Conservation (phyloP, 108 stramenopile species). For the Cyclotella distinguenda region DNA sequence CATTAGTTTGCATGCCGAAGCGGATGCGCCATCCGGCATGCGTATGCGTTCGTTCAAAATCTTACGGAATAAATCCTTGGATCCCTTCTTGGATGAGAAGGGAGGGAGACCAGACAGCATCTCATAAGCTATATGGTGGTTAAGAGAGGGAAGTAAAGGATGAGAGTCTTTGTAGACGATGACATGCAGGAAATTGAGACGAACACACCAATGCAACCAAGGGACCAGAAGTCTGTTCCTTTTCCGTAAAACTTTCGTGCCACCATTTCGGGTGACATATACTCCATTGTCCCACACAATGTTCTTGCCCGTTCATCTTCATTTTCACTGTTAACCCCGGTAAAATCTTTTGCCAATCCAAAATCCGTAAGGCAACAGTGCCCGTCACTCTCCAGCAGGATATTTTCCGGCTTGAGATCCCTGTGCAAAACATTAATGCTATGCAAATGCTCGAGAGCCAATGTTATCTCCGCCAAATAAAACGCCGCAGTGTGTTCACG, state of each 20-base stretch:
- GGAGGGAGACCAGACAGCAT: slow-evolving; percentile 96
- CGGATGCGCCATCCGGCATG: slow-evolving; percentile 83
- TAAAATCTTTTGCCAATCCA: slow-evolving; percentile 93
- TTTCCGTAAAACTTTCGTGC: slow-evolving; percentile 93
- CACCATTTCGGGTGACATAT: slow-evolving; percentile 96
- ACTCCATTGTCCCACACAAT: slow-evolving; percentile 87
- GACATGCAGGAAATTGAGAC: too few relatives aligned
- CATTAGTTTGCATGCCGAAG: slow-evolving; percentile 81
- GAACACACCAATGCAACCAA: slow-evolving; percentile 92
- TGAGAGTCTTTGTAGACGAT: too few relatives aligned
- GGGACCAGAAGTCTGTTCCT: slow-evolving; percentile 96
- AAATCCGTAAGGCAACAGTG: slow-evolving; percentile 96
- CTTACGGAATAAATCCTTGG: slow-evolving; percentile 93
- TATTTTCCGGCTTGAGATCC: slow-evolving; percentile 95
- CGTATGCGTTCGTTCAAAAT: slow-evolving; percentile 94
- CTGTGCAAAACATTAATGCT: slow-evolving; percentile 89
- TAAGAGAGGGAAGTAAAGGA: too few relatives aligned
- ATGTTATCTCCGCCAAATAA: slow-evolving; percentile 95
- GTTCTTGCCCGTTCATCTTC: slow-evolving; percentile 69
- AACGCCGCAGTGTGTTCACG: slow-evolving; percentile 85
- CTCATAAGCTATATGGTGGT: too few relatives aligned
- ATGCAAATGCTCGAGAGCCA: slow-evolving; percentile 93
- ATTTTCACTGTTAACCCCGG: slow-evolving; percentile 39
- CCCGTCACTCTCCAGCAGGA: slow-evolving; percentile 87
- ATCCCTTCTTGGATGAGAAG: slow-evolving; percentile 76